Evolutionary conservation across 163 green algal species (phyloP).

Genomic region (Scenedesmus sp.): DNA sequence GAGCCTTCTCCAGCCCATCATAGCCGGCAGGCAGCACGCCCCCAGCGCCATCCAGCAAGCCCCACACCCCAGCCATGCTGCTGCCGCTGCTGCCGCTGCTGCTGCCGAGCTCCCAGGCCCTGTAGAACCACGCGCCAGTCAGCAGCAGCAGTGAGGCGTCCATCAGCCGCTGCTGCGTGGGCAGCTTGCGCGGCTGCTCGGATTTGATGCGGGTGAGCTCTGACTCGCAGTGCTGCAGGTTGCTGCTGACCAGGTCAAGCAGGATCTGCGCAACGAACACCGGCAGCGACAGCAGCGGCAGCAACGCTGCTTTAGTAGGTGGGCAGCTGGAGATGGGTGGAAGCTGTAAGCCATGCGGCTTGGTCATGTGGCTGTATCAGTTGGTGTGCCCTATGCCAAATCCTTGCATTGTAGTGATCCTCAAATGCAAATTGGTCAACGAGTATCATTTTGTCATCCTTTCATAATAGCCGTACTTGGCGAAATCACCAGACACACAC

Average conservation of each 20-base stretch:
- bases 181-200: conserved; percentile 1
- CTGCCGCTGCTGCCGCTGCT: neutral
- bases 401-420: conserved; percentile 48
- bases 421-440: conserved; percentile 27
- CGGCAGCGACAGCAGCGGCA: neutral
- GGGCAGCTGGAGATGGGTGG: neutral
- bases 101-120: conserved; percentile 51
- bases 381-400: conserved; percentile 34
- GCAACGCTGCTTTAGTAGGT: neutral
- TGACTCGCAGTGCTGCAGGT: conserved; percentile 34
- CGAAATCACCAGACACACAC: no score
- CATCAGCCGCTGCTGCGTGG: conserved; percentile 31
- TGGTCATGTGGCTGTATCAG: no score
- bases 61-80: neutral
- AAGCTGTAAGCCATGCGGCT: neutral
- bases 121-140: conserved; percentile 52
- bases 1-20: conserved; percentile 35
- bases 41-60: neutral
- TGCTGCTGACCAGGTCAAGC: conserved; percentile 34
- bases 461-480: no score
- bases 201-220: neutral
- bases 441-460: conserved; percentile 41
- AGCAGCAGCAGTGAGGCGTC: conserved; percentile 49
- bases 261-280: neutral
- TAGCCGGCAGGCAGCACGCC: conserved; percentile 5